Evolutionary conservation across 129 eudicot genomes (phyloP).

Genomic region (Helianthus tuberosus): DNA sequence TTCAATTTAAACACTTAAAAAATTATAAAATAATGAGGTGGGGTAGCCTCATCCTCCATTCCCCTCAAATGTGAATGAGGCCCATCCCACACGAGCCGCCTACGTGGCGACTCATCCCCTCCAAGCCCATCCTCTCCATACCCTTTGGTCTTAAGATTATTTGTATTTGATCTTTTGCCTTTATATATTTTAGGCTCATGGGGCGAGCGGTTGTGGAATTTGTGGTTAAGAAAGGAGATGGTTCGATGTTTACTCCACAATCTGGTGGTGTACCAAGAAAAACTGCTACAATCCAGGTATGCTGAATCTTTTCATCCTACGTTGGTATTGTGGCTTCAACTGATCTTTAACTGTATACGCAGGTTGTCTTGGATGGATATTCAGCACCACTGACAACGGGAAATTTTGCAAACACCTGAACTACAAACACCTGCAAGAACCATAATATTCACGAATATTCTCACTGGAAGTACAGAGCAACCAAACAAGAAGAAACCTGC

Average conservation of each 20-base stretch:
- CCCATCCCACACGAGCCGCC: too few relatives aligned
- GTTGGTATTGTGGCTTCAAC: slow-evolving; percentile 12
- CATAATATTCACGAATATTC: slow-evolving; percentile 46
- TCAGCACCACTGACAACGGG: slow-evolving; percentile 97
- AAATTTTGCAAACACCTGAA: slow-evolving; percentile 66
- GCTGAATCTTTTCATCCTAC: slow-evolving; percentile 4
- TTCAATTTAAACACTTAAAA: too few relatives aligned
- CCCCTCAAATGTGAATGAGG: too few relatives aligned
- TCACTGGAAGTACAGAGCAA: slow-evolving; percentile 30
- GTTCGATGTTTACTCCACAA: slow-evolving; percentile 82
- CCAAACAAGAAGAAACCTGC: slow-evolving; percentile 11
- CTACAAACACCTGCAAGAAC: slow-evolving; percentile 60
- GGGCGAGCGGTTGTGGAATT: slow-evolving; percentile 95
- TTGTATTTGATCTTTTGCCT: too few relatives aligned
- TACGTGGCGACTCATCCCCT: too few relatives aligned
- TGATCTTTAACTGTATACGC: slow-evolving; percentile 30
- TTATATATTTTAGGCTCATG: slow-evolving; percentile 54
- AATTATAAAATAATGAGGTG: too few relatives aligned
- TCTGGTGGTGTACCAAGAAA: slow-evolving; percentile 76
- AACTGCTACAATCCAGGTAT: slow-evolving; percentile 72
- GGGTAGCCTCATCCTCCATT: too few relatives aligned
- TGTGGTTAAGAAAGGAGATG: slow-evolving; percentile 87
- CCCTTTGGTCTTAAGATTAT: too few relatives aligned
- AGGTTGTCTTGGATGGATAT: slow-evolving; percentile 96
- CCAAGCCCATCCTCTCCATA: too few relatives aligned